Evolutionary conservation across 1,139 yeast genomes (phyloP).

Genomic region (Scheffersomyces stambukii): DNA sequence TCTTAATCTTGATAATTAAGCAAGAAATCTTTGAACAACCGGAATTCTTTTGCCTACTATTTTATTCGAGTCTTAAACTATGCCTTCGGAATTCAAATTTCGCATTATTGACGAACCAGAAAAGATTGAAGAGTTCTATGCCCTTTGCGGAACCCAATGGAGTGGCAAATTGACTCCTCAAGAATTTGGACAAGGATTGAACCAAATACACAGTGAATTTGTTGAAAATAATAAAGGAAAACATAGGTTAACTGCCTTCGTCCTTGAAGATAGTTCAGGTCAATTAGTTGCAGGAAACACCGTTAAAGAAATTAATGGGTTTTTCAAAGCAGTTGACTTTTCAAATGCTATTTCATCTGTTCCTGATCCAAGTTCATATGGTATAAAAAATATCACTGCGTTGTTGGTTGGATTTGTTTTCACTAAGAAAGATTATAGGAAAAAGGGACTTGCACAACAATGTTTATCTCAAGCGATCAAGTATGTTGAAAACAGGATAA

Average conservation of each 20-base stretch:
- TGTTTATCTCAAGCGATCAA: slow-evolving; percentile 28
- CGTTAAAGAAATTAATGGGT: slow-evolving; percentile 24
- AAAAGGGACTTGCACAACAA: slow-evolving; percentile 26
- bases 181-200: slow-evolving; percentile 22
- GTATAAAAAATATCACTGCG: slow-evolving; percentile 27
- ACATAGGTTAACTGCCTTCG: slow-evolving; percentile 20
- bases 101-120: slow-evolving; percentile 23
- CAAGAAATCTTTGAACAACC: too few relatives aligned
- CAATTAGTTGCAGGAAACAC: slow-evolving; percentile 24
- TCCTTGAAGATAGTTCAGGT: slow-evolving; percentile 21
- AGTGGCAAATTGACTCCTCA: slow-evolving; percentile 20
- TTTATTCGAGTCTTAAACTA: slow-evolving; percentile 1
- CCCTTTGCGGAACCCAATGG: slow-evolving; percentile 29
- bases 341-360: slow-evolving; percentile 23
- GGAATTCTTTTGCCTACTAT: not conserved
- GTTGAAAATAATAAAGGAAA: slow-evolving; percentile 12
- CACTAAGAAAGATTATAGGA: slow-evolving; percentile 23
- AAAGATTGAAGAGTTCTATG: slow-evolving; percentile 22
- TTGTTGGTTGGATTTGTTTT: slow-evolving; percentile 28
- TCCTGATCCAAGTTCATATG: slow-evolving; percentile 33
- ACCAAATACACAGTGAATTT: slow-evolving; percentile 13
- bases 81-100: slow-evolving; percentile 7
- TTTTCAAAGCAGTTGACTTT: slow-evolving; percentile 29
- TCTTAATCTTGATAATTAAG: too few relatives aligned
- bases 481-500: slow-evolving; percentile 27